These are phyloP conservation scores for Aschersonia sp. DNA, from an alignment of 2,329 filamentous ascomycete species.

Conservation along the genomic window DNA sequence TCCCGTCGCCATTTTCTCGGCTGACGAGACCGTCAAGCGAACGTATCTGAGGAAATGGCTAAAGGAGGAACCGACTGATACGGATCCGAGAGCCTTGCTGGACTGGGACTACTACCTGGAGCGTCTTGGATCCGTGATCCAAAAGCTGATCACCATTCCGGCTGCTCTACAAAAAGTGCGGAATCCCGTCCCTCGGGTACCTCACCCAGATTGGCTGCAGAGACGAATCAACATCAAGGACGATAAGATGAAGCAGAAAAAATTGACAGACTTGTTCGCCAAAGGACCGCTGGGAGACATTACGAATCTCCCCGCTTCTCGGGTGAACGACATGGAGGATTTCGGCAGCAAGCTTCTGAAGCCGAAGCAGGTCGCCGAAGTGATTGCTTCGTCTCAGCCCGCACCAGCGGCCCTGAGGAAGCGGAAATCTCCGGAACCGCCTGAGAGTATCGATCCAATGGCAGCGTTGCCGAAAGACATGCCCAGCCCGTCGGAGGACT, in stretches of 20 bases:
- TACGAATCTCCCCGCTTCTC: slow-evolving; percentile 44
- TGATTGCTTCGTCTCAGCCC: slow-evolving; percentile 41
- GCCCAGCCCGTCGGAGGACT: slow-evolving; percentile 77
- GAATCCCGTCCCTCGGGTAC: slow-evolving; percentile 86
- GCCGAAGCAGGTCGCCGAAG: slow-evolving; percentile 41
- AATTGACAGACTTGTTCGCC: slow-evolving; percentile 84
- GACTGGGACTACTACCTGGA: slow-evolving; percentile 98
- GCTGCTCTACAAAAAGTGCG: slow-evolving; percentile 88
- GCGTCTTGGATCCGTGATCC: slow-evolving; percentile 89
- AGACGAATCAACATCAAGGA: slow-evolving; percentile 89
- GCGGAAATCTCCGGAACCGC: slow-evolving; percentile 58
- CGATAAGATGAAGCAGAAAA: slow-evolving; percentile 96
- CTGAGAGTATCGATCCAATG: slow-evolving; percentile 61
- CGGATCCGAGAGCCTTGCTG: slow-evolving; percentile 77
- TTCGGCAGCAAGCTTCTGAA: slow-evolving; percentile 57
- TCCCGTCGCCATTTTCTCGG: slow-evolving; percentile 93
- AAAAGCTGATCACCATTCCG: slow-evolving; percentile 97
- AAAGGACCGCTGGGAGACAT: slow-evolving; percentile 60
- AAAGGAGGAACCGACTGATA: slow-evolving; percentile 80
- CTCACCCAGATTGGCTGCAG: slow-evolving; percentile 94
- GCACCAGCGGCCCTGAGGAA: slow-evolving; percentile 38
- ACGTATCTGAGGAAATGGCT: slow-evolving; percentile 91
- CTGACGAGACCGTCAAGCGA: slow-evolving; percentile 75
- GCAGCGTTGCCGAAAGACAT: slow-evolving; percentile 69
- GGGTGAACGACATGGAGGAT: slow-evolving; percentile 63